Evolutionary conservation across 345 rosid genomes (phyloP), one percentile per base, ranked within the genome.

Genomic region (Bruguiera parviflora): DNA sequence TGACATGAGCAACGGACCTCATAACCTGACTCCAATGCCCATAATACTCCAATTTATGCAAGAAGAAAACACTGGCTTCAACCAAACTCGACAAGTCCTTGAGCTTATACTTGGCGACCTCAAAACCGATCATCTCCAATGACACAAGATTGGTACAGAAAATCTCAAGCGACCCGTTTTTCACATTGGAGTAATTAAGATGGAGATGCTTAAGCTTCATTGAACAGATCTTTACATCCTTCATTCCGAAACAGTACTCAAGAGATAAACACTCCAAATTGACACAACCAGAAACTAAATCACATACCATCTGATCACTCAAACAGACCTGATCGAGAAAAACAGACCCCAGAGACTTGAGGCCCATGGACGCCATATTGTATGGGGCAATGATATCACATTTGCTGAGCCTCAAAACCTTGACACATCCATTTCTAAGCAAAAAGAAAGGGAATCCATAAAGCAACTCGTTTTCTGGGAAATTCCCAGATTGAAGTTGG

Each of bases 31-130:
- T 55, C 61, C 70, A 55, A 56, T 18, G 61, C 32, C 21, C 7
- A 55, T 13, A 33, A 56, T 67, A 55, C 51, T 67, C n/a, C 32
- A 32, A 21, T 32, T 46, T 67, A 39, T 67, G 61, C 70, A 67
- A 37, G 51, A 67, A 55, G 39, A 52, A 60, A 68, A 68, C 63
- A 46, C 35, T 39, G 21, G 43, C 64, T 46, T 27, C 56, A 20
- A 21, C 35, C 32, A 68, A 29, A 57, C 55, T 33, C 13, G 55
- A 56, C 6, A 67, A 37, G 29, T 51, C 32, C 33, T 37, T 37
- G 49, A 67, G 25, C 19, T 57, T 22, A 56, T 65, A 67, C 53
- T 29, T 57, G 22, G 20, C 53, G 27, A 27, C 62, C 32, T 67
- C 47, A 56, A 67, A 67, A 22, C 51, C 53, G 55, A 56, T 24